A percentile compares a stretch with the other conserved stretches of the same genome.
phyloP scores from a whole-genome alignment of 306 rosid species.

The Ammopiptanthus mongolicus region DNA sequence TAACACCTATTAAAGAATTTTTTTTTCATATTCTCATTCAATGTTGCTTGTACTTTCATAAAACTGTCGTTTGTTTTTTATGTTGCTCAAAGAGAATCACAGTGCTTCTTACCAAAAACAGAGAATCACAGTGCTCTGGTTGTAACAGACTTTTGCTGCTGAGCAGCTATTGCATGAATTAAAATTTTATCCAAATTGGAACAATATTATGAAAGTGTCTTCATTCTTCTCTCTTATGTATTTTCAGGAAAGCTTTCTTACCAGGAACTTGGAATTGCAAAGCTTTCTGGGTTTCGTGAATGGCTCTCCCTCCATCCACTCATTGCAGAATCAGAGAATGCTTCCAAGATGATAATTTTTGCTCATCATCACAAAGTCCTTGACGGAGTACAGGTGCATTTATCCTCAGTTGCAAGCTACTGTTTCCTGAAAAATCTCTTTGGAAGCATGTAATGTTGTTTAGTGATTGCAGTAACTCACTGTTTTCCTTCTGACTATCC shows the following conservation, averaged over 20 bases:
- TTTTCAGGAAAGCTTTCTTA: conserved; percentile 54
- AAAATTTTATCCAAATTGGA: background rate
- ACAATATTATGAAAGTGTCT: conserved; percentile 7
- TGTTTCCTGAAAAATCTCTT: background rate
- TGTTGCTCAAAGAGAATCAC: background rate
- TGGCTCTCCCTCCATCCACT: conserved; percentile 92
- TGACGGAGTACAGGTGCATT: conserved; percentile 75
- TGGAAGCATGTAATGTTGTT: background rate
- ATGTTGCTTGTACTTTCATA: background rate
- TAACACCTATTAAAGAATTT: background rate
- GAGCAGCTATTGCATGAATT: background rate
- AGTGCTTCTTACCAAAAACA: too few species aligned
- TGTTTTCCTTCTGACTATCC: background rate
- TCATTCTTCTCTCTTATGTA: background rate
- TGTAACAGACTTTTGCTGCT: background rate
- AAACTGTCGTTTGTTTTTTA: background rate
- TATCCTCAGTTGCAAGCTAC: conserved; percentile 21
- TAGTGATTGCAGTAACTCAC: background rate
- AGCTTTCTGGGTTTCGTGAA: conserved; percentile 80
- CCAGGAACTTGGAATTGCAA: conserved; percentile 88
- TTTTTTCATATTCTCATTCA: background rate
- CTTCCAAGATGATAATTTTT: conserved; percentile 85
- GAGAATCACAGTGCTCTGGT: background rate
- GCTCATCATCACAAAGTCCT: conserved; percentile 95
- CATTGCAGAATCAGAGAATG: conserved; percentile 49